phyloP scores from a whole-genome alignment of 257 asterid species.

The Linaria vulgaris region DNA sequence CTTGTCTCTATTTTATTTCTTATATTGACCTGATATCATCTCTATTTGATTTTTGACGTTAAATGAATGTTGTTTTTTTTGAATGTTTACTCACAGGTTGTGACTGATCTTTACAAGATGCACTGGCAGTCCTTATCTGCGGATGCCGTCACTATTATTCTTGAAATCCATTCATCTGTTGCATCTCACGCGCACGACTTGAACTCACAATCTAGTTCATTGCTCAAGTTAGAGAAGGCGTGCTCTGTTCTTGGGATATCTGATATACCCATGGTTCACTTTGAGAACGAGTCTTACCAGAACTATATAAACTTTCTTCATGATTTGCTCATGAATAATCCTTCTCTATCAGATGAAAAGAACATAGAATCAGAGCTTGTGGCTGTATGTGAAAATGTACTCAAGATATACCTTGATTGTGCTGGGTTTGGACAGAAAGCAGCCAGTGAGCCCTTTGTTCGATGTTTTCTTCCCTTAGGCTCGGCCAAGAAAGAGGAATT shows the following conservation, averaged over 20 bases:
- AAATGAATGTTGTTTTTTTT: conserved; percentile 9
- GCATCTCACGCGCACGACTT: conserved; percentile 75
- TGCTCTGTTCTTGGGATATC: conserved; percentile 76
- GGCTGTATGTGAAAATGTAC: conserved; percentile 60
- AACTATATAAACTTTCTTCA: conserved; percentile 64
- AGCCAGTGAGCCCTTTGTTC: conserved; percentile 31
- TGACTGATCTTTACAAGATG: conserved; percentile 74
- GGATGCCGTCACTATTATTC: conserved; percentile 39
- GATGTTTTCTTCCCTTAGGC: conserved; percentile 75
- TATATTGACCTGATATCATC: no score
- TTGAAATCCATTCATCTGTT: conserved; percentile 53
- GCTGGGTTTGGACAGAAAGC: conserved; percentile 51
- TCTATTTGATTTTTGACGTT: background rate
- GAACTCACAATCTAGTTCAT: conserved; percentile 49
- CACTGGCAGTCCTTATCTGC: conserved; percentile 53
- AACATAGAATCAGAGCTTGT: conserved; percentile 69
- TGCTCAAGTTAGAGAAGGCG: conserved; percentile 62
- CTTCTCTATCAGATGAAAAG: conserved; percentile 50
- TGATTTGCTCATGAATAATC: conserved; percentile 50
- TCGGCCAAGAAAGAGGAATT: conserved; percentile 89
- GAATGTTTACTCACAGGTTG: conserved; percentile 51
- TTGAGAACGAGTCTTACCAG: conserved; percentile 83
- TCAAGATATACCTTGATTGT: conserved; percentile 69
- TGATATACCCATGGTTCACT: conserved; percentile 87
- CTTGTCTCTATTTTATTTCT: no score